Evolutionary conservation across 805 yeast genomes (phyloP), one percentile per base, ranked within the genome.

Genomic region (Suhomyces vadensis): DNA sequence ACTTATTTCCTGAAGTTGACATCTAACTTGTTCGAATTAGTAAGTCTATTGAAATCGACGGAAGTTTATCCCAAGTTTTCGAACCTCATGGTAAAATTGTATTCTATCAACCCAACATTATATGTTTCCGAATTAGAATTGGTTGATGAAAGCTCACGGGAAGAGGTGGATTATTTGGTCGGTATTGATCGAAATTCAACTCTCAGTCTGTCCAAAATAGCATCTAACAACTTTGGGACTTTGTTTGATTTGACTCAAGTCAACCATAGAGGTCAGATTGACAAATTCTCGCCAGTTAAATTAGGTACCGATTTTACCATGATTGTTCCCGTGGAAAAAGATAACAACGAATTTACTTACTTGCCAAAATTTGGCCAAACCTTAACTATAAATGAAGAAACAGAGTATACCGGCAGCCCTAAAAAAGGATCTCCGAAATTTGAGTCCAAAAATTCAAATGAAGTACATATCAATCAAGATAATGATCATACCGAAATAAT

Each of bases 211-310:
- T 37, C 24, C 13, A 40, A 16, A 48, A 29, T 39, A 51, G 39
- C 50, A 49, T 31, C 36, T 3, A 35, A 38, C 4, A 33, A 33
- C 20, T 48, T 50, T 25, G 48, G 56, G 5, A 49, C 63, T 10
- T 33, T 52, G 23, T 46, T 58, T 51, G 74, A 69, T 14, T 53
- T 69, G 24, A 67, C 73, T 1, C 59, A 59, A 41, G 67, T 67
- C 14, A 44, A 46, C 14, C 46, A 46, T 17, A 35, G 35, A 7
- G 42, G 33, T 6, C 26, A 38, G n/a, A 22, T 44, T 7, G 48
- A 44, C 17, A 40, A 37, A 25, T 41, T 44, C 17, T 62, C 69
- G 2, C 71, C 72, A 1, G 53, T 60, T 10, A 66, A 67, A 45
- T 47, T 49, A 11, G 55, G 63, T 3, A 52, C 62, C 3, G 72